Percentiles rank a stretch among this genome's conserved stretches.
These are phyloP conservation scores for Pseudocercospora fuligena DNA, from an alignment of 2,329 filamentous ascomycete species.

Conservation along the genomic window DNA sequence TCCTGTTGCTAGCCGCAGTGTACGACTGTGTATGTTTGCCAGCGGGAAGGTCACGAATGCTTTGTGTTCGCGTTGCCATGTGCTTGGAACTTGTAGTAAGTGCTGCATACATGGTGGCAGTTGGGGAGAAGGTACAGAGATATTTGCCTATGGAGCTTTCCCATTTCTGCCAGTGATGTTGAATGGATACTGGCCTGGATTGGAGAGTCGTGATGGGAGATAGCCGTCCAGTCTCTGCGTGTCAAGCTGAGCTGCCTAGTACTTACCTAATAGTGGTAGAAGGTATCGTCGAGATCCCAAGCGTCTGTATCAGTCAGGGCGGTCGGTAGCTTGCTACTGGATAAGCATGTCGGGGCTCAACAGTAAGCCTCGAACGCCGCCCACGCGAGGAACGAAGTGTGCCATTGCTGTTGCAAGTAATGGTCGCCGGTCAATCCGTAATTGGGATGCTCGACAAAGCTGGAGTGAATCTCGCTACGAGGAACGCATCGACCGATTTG, in stretches of 20 bases:
- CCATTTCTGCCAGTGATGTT: no score
- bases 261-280: no score
- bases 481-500: not conserved
- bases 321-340: no score
- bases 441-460: not conserved
- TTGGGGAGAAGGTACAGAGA: no score
- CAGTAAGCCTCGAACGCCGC: not conserved
- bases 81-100: not conserved
- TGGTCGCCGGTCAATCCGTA: not conserved
- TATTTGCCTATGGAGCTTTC: no score
- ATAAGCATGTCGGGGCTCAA: no score
- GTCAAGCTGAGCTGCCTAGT: no score
- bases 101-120: no score
- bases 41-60: not conserved
- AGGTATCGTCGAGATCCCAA: not conserved
- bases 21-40: not conserved
- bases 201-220: no score
- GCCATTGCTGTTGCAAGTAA: not conserved
- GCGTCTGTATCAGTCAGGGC: not conserved
- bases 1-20: not conserved
- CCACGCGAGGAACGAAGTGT: not conserved
- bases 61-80: not conserved
- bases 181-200: no score
- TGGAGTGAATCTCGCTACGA: not conserved
- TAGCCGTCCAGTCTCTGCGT: no score